Base-by-base conservation (phyloP, 129 eudicot genomes). In the Gnaphalium uliginosum region DNA sequence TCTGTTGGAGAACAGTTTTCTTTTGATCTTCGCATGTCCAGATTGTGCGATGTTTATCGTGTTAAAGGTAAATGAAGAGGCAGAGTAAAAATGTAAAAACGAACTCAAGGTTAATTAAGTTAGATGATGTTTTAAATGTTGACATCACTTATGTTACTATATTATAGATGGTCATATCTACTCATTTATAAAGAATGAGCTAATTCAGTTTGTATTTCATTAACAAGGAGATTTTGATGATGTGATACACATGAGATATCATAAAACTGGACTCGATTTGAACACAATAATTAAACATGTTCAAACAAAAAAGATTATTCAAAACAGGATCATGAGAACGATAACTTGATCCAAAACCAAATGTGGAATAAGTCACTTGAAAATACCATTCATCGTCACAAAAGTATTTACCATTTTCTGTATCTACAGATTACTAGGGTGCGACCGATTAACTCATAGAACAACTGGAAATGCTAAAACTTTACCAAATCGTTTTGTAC, bases 391-490 rank as follows among this genome's bases (percentile, higher is more conserved):
- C 63, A 30, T 23, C 13, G 33, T 33, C 56, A 50, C 32, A 32
- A 32, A 30, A 51, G 50, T 66, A 51, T 76, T 53, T 66, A 53
- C 73, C 66, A 66, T 18, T 32, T 51, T 54, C 43, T 24, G 56
- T 39, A 33, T 46, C 74, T 53, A 43, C 4, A 76, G 23, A 67
- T 66, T 48, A 27, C 64, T 15, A 64, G 30, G 35, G 23, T 21
- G 17, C 21, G 11, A 62, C 11, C 23, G 0, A 46, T 56, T 1
- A 19, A 33, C 29, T 4, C 15, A 9, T 7, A 39, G 19, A 67
- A 73, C 69, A 73, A 24, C 4, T 71, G 0, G 33, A 53, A 53
- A 53, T 43, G 11, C 17, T 43, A 43, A 43, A 43, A 17, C 11
- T 0, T 2, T 11, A 5, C 64, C 2, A 23, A 22, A 58, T 8